Conservation (phyloP, 106 monocot species). For the Dendrobium officinale region DNA sequence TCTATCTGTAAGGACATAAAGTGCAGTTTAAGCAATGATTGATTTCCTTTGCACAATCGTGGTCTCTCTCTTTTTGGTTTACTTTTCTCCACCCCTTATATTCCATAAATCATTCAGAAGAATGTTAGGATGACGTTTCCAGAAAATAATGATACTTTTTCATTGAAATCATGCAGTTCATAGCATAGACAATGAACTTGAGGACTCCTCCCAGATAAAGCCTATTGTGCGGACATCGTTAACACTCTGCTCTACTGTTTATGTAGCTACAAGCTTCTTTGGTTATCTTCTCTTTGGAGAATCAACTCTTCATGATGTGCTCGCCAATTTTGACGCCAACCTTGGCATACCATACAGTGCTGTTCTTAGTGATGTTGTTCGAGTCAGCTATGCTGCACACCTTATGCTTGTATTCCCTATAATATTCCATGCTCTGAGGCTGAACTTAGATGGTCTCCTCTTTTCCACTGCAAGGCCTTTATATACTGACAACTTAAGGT, state of each 20-base stretch:
- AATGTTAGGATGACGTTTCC: neutral
- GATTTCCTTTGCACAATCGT: neutral
- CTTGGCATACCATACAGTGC: slow-evolving; percentile 80
- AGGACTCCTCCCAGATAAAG: slow-evolving; percentile 62
- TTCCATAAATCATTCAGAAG: neutral
- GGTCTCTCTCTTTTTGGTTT: neutral
- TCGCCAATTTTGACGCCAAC: slow-evolving; percentile 77
- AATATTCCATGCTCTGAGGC: slow-evolving; percentile 62
- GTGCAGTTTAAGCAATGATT: too few relatives aligned
- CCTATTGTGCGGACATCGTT: slow-evolving; percentile 73
- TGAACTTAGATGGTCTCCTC: slow-evolving; percentile 85
- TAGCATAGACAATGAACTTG: slow-evolving; percentile 77
- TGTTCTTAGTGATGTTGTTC: slow-evolving; percentile 58
- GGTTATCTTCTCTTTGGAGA: slow-evolving; percentile 89
- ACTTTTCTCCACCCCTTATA: neutral
- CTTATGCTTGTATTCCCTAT: slow-evolving; percentile 98
- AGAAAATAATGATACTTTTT: neutral
- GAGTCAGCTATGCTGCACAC: slow-evolving; percentile 83
- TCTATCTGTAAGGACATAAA: too few relatives aligned
- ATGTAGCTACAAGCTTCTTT: slow-evolving; percentile 84
- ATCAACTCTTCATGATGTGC: slow-evolving; percentile 81
- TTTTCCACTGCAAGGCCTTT: slow-evolving; percentile 58
- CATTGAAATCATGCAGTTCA: slow-evolving; percentile 53
- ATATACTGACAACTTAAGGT: slow-evolving; percentile 52
- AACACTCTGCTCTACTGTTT: slow-evolving; percentile 66